Evolutionary conservation across 306 rosid genomes (phyloP), one percentile per base, ranked within the genome.

Genomic region (Spatholobus suberectus): DNA sequence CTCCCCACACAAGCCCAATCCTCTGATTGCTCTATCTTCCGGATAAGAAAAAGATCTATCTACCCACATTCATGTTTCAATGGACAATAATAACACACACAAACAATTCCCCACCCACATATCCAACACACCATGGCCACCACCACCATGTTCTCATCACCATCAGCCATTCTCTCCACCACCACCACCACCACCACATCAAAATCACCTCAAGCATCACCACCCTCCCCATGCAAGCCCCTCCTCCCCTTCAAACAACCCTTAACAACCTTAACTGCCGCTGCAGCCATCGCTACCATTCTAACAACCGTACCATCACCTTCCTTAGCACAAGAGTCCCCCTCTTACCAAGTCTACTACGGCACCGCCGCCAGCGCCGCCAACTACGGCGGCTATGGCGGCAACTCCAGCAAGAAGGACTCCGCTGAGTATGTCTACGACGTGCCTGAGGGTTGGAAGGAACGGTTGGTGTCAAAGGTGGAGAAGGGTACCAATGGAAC

Each of bases 341-440:
- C 81, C 4, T 2, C 73, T 83, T 96, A 87, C 89, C 89, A 80
- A 20, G 5, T 96, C 65, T 96, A 92, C 88, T 96, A 96, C 41
- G 96, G 98, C 47, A 96, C 99, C 0, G 98, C 97, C 9, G 96
- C 99, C 38, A 96, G 97, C 40, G 98, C 98, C 0, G 84, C 98
- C 70, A 95, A 93, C 65, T 93, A 95, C 79, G 99, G 99, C 0
- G 96, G 99, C 10, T 91, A 87, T 55, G 97, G 97, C 1, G 98
- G 97, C 0, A 95, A 95, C 78, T 85, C 97, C 18, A 85, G 20
- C 93, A 95, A 93, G 85, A 86, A 92, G 70, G 92, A 91, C 81
- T 89, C 99, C 0, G 96, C 98, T 0, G 99, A 96, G 82, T 92
- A 96, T 43, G 74, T 96, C 17, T 90, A 91, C 26, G 99, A 96